Conservation (phyloP, 2,329 filamentous ascomycete genomes). For the Chrysoporthe cubensis region DNA sequence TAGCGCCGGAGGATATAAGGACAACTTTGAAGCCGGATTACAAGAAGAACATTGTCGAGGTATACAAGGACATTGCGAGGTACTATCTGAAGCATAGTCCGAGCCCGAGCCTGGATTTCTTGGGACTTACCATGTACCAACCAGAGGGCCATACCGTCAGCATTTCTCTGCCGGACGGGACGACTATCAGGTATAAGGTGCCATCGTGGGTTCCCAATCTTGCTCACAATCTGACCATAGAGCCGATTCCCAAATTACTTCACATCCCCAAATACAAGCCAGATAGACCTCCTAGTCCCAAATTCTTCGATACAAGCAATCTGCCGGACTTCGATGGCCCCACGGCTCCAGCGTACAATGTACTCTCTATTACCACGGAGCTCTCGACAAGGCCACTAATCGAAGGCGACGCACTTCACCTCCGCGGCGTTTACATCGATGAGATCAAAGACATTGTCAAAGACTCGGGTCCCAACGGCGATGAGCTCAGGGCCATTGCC, state of each 20-base stretch:
- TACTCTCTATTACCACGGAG: not conserved
- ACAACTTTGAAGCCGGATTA: constrained; percentile 1
- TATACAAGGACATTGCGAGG: not conserved
- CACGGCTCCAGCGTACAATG: not conserved
- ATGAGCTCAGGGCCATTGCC: not conserved
- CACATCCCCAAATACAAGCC: not conserved
- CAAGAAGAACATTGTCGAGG: not conserved
- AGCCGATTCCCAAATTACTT: not conserved
- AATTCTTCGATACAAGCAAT: not conserved
- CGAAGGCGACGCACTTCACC: not conserved
- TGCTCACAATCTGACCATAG: not conserved
- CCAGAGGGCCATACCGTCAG: not conserved
- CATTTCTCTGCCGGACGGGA: not conserved
- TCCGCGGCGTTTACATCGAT: not conserved
- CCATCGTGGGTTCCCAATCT: constrained; percentile 1
- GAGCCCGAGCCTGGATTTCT: not conserved
- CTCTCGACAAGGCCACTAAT: not conserved
- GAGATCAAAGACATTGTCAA: not conserved
- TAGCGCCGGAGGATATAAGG: not conserved
- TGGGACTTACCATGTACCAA: constrained; percentile 1
- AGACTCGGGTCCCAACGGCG: not conserved
- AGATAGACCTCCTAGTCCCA: not conserved
- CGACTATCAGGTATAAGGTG: not conserved
- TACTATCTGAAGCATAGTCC: not conserved
- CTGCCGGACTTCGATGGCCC: not conserved